These are phyloP conservation scores for Terana coerulea DNA, from an alignment of 768 basidiomycete species.

Conservation along the genomic window DNA sequence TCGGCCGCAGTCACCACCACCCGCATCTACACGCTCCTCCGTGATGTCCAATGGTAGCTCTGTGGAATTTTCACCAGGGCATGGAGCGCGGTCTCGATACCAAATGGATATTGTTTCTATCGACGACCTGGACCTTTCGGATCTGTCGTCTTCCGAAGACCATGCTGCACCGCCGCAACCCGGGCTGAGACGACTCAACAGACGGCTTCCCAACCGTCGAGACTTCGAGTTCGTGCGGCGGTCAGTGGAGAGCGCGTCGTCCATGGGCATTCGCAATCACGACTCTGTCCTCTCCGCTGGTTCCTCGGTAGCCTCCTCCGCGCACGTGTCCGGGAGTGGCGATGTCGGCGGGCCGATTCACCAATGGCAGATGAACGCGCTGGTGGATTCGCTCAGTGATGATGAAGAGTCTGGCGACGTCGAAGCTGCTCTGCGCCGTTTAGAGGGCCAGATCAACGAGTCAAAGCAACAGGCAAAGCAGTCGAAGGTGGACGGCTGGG, in stretches of 20 bases:
- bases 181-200: conserved; percentile 51
- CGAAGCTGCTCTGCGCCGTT: conserved; percentile 71
- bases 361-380: conserved; percentile 81
- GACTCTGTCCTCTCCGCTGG: conserved; percentile 53
- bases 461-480: conserved; percentile 66
- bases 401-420: conserved; percentile 77
- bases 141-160: conserved; percentile 59
- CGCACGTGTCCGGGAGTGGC: conserved; percentile 27
- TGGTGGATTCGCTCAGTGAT: conserved; percentile 68
- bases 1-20: not conserved
- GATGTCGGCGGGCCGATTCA: conserved; percentile 48
- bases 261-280: conserved; percentile 68
- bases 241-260: conserved; percentile 70
- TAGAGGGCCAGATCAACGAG: conserved; percentile 85
- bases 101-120: conserved; percentile 72
- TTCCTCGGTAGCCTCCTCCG: conserved; percentile 36
- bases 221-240: conserved; percentile 79
- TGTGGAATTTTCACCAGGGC: not conserved
- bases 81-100: conserved; percentile 30
- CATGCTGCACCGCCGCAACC: conserved; percentile 40
- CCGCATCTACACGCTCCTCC: conserved; percentile 1
- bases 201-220: conserved; percentile 66
- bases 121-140: conserved; percentile 79
- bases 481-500: conserved; percentile 80
- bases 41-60: conserved; percentile 8